phyloP scores from a whole-genome alignment of 75 land plant genomes.

The Isoetes taiwanensis region DNA sequence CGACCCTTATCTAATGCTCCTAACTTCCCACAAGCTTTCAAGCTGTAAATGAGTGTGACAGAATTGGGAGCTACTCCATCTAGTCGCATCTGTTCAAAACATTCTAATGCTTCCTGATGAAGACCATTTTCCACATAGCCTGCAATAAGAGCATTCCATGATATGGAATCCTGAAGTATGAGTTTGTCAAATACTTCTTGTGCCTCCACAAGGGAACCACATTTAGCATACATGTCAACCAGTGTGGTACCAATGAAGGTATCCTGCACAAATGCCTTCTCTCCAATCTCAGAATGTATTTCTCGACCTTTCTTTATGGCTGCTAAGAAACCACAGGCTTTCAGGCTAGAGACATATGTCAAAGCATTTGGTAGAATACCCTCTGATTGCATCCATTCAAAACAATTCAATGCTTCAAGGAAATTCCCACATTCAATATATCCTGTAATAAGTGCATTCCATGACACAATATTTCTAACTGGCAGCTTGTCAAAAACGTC shows the following conservation, averaged over 20 bases:
- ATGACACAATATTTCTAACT: too few species aligned
- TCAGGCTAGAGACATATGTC: neutral
- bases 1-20: neutral
- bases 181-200: conserved; percentile 16
- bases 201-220: conserved; percentile 15
- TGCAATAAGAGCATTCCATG: conserved; percentile 31
- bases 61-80: neutral
- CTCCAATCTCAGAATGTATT: conserved; percentile 22
- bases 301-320: conserved; percentile 24
- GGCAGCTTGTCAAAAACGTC: too few species aligned
- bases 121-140: conserved; percentile 18
- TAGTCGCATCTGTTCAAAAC: neutral
- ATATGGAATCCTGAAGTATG: conserved; percentile 10
- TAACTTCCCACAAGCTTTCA: neutral
- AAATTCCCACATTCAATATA: conserved; percentile 11
- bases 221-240: conserved; percentile 32
- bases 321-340: conserved; percentile 22
- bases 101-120: neutral
- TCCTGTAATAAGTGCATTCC: too few species aligned
- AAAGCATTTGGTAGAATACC: conserved; percentile 22
- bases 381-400: conserved; percentile 17
- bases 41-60: neutral
- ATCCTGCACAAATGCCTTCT: conserved; percentile 18
- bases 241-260: conserved; percentile 29
- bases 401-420: conserved; percentile 23